Conservation (phyloP, 345 rosid species). For the Aquilaria yunnanensis region DNA sequence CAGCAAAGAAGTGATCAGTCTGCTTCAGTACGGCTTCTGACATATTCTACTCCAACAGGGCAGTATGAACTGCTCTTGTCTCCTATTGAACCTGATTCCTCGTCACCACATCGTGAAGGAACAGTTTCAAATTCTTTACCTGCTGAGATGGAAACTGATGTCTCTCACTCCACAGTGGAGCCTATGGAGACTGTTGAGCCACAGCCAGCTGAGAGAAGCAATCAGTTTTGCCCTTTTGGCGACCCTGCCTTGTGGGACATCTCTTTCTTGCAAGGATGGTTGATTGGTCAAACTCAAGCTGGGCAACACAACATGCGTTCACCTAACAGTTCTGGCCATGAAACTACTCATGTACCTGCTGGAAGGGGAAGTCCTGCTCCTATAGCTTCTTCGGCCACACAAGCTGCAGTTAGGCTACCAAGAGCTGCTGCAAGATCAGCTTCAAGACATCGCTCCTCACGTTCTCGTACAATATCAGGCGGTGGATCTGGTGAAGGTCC, state of each 20-base stretch:
- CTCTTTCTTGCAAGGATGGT: slow-evolving; percentile 69
- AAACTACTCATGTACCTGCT: slow-evolving; percentile 19
- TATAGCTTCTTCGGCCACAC: neutral
- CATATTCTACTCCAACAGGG: slow-evolving; percentile 40
- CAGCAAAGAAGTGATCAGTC: slow-evolving; percentile 42
- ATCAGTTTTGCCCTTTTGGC: slow-evolving; percentile 36
- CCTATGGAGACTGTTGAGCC: slow-evolving; percentile 38
- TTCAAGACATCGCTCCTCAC: slow-evolving; percentile 28
- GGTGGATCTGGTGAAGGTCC: slow-evolving; percentile 23
- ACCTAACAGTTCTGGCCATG: slow-evolving; percentile 22
- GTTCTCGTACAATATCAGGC: slow-evolving; percentile 18
- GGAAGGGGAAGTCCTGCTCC: slow-evolving; percentile 19
- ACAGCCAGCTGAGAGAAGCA: slow-evolving; percentile 35
- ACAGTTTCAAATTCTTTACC: slow-evolving; percentile 20
- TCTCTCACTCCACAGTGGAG: slow-evolving; percentile 24
- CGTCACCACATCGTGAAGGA: slow-evolving; percentile 31
- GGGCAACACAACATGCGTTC: slow-evolving; percentile 22
- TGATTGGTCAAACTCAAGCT: slow-evolving; percentile 62
- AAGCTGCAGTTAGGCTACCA: too few species aligned
- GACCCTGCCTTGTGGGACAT: slow-evolving; percentile 61
- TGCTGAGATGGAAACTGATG: slow-evolving; percentile 28
- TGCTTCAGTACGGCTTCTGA: slow-evolving; percentile 37
- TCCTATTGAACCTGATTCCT: slow-evolving; percentile 42
- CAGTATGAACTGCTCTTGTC: slow-evolving; percentile 48
- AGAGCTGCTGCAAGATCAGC: slow-evolving; percentile 30